Evolutionary conservation across 2,329 filamentous ascomycete genomes (phyloP), one percentile per base, ranked within the genome.

Genomic region (Nannizziopsis arthrosporioides): DNA sequence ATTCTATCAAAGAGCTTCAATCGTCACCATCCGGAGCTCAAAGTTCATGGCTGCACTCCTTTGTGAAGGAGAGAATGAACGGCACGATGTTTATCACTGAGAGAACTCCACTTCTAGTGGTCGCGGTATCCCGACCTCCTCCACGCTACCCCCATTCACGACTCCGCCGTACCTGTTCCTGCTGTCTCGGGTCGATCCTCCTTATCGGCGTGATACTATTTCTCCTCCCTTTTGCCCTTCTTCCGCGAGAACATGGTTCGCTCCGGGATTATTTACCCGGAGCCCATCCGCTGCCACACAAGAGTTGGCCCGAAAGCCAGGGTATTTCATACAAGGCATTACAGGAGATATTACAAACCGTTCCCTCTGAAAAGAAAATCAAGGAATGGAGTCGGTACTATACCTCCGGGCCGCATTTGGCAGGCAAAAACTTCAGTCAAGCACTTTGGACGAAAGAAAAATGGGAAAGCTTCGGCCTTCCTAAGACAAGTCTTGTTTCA

Each of bases 331-430:
- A 74, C 54, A 62, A 72, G n/a, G 69, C 77, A 35, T 67, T 82
- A 40, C 71, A 76, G 56, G 61, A 72, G 17, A 70, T 80, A 36
- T 63, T 82, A 22, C 62, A 71, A 4, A 65, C 68, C 11, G 79
- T 75, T 1, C 78, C 78, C 0, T 69, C 71, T 38, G 69, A 72
- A 34, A 66, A 69, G 12, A 76, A 76, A 53, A 76, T 76, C 7
- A 73, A 76, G 53, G 78, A 86, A 66, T 89, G 84, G 84, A 85
- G 80, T 63, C 72, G 71, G 53, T 90, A 89, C 63, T 90, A 90
- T 59, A 85, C 85, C 0, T 70, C 81, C 0, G 85, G 85, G 0
- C 75, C 82, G 14, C 85, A 90, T 65, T 67, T 90, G 42, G 84
- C 82, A 0, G 85, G 85, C 15, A 80, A 82, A 67, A 92, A 90